Evolutionary conservation across 768 basidiomycete species (phyloP), one percentile per base, ranked within the genome.

Genomic region (Pleurotus tuoliensis): DNA sequence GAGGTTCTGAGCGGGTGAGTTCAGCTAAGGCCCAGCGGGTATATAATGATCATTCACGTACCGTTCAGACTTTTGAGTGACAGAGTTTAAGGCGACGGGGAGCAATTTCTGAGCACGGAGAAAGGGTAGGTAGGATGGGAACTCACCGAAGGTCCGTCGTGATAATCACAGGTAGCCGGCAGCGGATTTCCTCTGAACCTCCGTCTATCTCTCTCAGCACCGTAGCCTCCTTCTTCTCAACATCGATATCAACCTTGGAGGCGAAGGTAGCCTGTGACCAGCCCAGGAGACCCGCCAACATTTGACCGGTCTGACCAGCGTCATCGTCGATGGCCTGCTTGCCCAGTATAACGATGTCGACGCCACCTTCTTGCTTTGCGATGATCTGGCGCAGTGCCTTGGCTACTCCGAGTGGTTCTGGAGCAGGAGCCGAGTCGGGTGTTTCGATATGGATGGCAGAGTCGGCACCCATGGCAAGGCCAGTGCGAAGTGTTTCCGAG

Each of bases 241-340:
- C 74, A 60, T 90, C 84, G 3, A 97, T 71, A 6, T 86, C 86
- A 5, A 96, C 73, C 70, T 90, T 90, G 71, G 91, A 94, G 52
- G 94, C 97, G 69, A 92, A 98, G 61, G 93, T 95, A 41, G 92
- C 97, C 73, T 98, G 96, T 8, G 88, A 82, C 90, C 94, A 97
- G 15, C 84, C 86, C 64, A 98, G 71, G 65, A 98, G 74, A 1
- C 94, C 96, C 15, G 95, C 95, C 24, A 98, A 80, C 92, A 98
- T 98, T 70, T 97, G 95, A 0, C 96, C 96, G 11, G 96, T 98
- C 75, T 94, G 88, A 4, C 92, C 91, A 5, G 92, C 80, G 69
- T 99, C 97, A 64, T 96, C 95, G 73, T 99, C 97, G 63, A 99
- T 99, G 12, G 96, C 88, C 71, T 99, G 97, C 74, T 99, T 99